These are phyloP conservation scores for Coemansia sp. DNA, from an alignment of 192 early-diverging fungal genomes.

Conservation along the genomic window DNA sequence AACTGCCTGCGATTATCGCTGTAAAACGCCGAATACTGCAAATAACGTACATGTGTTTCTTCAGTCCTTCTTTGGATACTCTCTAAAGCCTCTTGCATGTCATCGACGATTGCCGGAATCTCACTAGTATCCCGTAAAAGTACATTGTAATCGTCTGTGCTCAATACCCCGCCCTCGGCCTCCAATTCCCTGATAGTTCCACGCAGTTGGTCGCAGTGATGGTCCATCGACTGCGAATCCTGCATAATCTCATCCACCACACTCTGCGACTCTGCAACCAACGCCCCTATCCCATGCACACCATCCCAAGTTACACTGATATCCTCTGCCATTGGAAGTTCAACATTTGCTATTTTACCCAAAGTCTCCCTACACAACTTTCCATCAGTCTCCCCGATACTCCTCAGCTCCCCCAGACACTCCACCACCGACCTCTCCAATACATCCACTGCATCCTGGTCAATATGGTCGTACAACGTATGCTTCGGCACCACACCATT, in stretches of 20 bases:
- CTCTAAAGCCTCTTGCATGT: constrained; percentile 26
- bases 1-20: constrained; percentile 30
- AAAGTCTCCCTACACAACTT: constrained; percentile 19
- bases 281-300: constrained; percentile 22
- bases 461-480: constrained; percentile 55
- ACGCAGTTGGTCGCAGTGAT: constrained; percentile 51
- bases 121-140: constrained; percentile 46
- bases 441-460: constrained; percentile 44
- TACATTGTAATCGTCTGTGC: constrained; percentile 50
- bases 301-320: constrained; percentile 52
- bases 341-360: constrained; percentile 13
- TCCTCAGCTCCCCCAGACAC: constrained; percentile 24
- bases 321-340: constrained; percentile 35
- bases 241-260: constrained; percentile 37
- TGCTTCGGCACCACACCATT: constrained; percentile 15
- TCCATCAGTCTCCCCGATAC: constrained; percentile 13
- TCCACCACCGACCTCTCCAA: constrained; percentile 18
- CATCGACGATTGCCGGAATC: constrained; percentile 43
- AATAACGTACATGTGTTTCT: constrained; percentile 38
- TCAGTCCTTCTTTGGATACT: constrained; percentile 39
- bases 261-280: constrained; percentile 37
- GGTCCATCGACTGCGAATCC: constrained; percentile 41
- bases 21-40: constrained; percentile 49
- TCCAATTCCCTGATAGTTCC: constrained; percentile 49
- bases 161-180: constrained; percentile 41